Base-by-base conservation (phyloP, 1,284 basidiomycete species). In the Naganishia liquefaciens region DNA sequence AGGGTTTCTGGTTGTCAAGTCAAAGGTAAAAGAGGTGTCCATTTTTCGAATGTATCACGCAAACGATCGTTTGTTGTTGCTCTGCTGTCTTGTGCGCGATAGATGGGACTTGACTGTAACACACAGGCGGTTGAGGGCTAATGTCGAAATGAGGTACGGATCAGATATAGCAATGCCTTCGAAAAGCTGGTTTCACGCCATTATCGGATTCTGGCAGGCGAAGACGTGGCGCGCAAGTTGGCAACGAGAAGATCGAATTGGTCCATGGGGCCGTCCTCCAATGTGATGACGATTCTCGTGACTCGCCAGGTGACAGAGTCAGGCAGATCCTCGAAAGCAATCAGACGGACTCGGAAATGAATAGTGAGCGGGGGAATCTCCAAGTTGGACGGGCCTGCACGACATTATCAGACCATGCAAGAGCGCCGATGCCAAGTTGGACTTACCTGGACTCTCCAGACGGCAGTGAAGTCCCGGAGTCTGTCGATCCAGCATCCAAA, bases 401-500 rank as follows among this genome's bases (percentile, higher is more conserved):
- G 9, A 9, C 19, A 44, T 49, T 2, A 39, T 33, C 57, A 50
- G n/a, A 28, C 27, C 3, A 15, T n/a, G n/a, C 13, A 15, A 2
- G 13, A 7, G n/a, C 13, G 30, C 6, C 17, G 51, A 33, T 39
- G 51, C 19, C 19, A 39, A 37, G 28, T 10, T 3, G 13, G 37
- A 44, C 57, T 25, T 27, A 60, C 57, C 6, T 9, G 46, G 46
- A 11, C 49, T 25, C 33, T 60, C 57, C 2, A 60, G n/a, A 25
- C 57, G 30, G 33, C 57, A 60, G 40, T 50, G 46, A 17, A 40
- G 40, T 6, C 46, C 57, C 25, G 33, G 57, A 25, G 46, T 49
- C 21, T 49, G 33, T 5, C 57, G 46, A 27, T 60, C 57, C 15
- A 33, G 5, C 57, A 60, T 60, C 57, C 57, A 60, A 17, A 60